Conservation (phyloP, 2,329 filamentous ascomycete species). For the Hypomyces rosellus region DNA sequence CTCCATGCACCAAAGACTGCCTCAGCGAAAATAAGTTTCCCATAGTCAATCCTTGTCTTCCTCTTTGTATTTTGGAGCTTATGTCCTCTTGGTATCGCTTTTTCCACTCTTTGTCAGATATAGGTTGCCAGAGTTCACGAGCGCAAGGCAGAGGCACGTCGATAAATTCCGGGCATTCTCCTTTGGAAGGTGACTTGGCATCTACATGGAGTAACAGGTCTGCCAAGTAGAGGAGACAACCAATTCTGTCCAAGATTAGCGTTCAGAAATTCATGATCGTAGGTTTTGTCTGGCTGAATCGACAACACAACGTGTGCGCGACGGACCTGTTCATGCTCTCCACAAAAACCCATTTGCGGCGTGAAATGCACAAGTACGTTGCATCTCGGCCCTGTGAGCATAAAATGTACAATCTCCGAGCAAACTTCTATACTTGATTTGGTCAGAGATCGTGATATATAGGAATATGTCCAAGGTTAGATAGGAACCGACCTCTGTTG, state of each 20-base stretch:
- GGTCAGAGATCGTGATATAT: too few relatives aligned
- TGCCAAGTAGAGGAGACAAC: not conserved
- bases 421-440: too few relatives aligned
- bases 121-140: conserved; percentile 3
- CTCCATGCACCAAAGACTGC: conserved; percentile 1
- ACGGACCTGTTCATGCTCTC: too few relatives aligned
- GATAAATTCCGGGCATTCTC: conserved; percentile 4
- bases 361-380: too few relatives aligned
- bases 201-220: conserved; percentile 2
- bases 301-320: too few relatives aligned
- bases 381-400: too few relatives aligned
- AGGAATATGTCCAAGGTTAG: too few relatives aligned
- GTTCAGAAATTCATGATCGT: too few relatives aligned
- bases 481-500: too few relatives aligned
- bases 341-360: too few relatives aligned
- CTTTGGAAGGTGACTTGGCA: not conserved
- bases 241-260: not conserved
- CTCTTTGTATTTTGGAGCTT: not conserved
- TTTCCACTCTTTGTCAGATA: conserved; percentile 4
- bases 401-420: too few relatives aligned
- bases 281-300: too few relatives aligned
- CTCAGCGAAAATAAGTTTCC: conserved; percentile 2
- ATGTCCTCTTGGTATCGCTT: conserved; percentile 2
- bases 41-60: not conserved
- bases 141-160: conserved; percentile 3